Evolutionary conservation across 805 yeast genomes (phyloP).

Genomic region (Diddensiella santjacobensis): DNA sequence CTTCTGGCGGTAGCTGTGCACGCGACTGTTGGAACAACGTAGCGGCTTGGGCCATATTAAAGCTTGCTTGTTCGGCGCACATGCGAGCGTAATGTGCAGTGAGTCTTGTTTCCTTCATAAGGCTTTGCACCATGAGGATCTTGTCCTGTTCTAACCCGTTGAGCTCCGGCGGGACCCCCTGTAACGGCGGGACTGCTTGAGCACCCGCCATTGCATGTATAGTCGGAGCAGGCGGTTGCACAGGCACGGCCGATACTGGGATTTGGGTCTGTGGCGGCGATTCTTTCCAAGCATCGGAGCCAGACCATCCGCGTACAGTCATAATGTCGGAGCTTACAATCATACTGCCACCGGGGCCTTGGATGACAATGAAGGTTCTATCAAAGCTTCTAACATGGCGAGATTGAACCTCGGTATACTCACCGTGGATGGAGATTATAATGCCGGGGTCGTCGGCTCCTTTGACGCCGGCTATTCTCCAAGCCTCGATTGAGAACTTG

Average conservation of each 20-base stretch:
- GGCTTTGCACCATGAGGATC: constrained; percentile 58
- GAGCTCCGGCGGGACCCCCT: constrained; percentile 20
- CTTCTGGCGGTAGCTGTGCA: constrained; percentile 56
- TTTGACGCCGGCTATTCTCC: constrained; percentile 43
- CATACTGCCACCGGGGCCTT: constrained; percentile 62
- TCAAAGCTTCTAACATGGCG: constrained; percentile 69
- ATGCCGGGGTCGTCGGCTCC: constrained; percentile 72
- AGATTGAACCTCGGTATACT: constrained; percentile 55
- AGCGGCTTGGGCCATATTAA: constrained; percentile 71
- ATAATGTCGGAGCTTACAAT: constrained; percentile 86
- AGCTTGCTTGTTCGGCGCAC: constrained; percentile 83
- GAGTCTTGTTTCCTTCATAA: constrained; percentile 69
- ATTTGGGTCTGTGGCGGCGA: constrained; percentile 1
- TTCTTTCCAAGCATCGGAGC: constrained; percentile 52
- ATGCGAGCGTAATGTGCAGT: constrained; percentile 75
- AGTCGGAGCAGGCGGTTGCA: constrained; percentile 19
- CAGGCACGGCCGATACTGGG: constrained; percentile 13
- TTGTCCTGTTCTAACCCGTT: constrained; percentile 49
- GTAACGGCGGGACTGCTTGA: constrained; percentile 12
- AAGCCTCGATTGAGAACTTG: constrained; percentile 71
- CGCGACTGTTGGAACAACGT: constrained; percentile 66
- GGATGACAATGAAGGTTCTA: constrained; percentile 72
- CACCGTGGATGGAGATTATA: constrained; percentile 78
- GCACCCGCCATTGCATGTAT: constrained; percentile 20
- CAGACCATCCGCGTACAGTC: constrained; percentile 58